A percentile compares a stretch with the other conserved stretches of the same genome.
These are phyloP conservation scores for Hyphopichia khmerensis DNA, from an alignment of 1,139 yeast genomes.

Conservation along the genomic window DNA sequence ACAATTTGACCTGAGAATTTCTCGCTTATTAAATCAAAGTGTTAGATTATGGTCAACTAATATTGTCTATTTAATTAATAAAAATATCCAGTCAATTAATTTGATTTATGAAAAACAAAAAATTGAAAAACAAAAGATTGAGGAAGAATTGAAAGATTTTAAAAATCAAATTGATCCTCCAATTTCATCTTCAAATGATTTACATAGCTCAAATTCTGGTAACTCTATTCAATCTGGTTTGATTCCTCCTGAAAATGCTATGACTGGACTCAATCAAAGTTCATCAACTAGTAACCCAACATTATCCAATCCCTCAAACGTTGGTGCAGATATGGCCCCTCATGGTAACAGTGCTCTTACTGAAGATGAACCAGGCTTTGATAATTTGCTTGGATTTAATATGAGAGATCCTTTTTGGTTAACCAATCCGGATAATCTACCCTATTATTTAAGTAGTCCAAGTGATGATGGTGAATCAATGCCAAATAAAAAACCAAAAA, in stretches of 20 bases:
- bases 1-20: conserved; percentile 23
- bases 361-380: conserved; percentile 11
- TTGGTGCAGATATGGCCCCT: not conserved
- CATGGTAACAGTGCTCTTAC: not conserved
- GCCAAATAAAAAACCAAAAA: conserved; percentile 5
- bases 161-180: conserved; percentile 2
- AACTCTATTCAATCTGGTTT: not conserved
- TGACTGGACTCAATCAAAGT: no score
- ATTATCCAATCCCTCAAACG: not conserved
- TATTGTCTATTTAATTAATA: conserved; percentile 31
- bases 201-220: not conserved
- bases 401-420: conserved; percentile 46
- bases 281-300: not conserved
- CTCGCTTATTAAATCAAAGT: conserved; percentile 15
- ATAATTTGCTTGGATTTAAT: conserved; percentile 26
- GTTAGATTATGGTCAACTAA: conserved; percentile 40
- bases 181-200: not conserved
- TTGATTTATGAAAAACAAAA: conserved; percentile 25
- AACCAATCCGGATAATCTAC: conserved; percentile 40
- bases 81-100: conserved; percentile 30
- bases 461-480: conserved; percentile 21
- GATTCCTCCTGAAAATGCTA: no score
- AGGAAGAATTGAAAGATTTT: conserved; percentile 5
- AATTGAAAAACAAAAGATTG: conserved; percentile 3
- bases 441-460: conserved; percentile 38